Conservation (phyloP, 169 alveolate species). For the Plasmodium coatneyi region DNA sequence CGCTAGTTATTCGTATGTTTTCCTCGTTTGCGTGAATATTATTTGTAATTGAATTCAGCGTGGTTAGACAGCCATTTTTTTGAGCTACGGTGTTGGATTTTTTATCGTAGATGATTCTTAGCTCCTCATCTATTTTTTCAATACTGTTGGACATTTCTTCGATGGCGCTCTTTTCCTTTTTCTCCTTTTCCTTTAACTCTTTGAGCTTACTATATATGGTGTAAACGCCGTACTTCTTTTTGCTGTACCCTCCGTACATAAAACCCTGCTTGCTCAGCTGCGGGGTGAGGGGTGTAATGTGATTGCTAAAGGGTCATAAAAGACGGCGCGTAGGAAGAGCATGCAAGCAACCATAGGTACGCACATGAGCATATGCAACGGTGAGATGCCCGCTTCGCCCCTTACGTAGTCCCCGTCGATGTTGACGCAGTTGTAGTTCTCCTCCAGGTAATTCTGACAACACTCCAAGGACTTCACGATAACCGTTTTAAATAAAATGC, state of each 20-base stretch:
- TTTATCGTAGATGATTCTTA: conserved; percentile 36
- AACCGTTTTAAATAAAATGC: conserved; percentile 63
- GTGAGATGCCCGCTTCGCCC: not conserved
- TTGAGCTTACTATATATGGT: conserved; percentile 54
- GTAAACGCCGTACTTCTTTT: conserved; percentile 67
- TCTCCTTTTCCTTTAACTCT: conserved; percentile 61
- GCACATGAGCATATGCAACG: not conserved
- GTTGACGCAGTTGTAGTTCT: conserved; percentile 59
- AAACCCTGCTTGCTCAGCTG: conserved; percentile 76
- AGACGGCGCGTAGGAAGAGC: not conserved
- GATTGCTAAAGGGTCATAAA: not conserved
- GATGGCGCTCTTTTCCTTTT: conserved; percentile 38
- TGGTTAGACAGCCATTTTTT: conserved; percentile 64
- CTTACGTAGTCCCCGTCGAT: conserved; percentile 75
- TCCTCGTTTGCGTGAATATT: conserved; percentile 50
- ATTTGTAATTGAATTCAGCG: conserved; percentile 56
- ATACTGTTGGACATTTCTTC: conserved; percentile 37
- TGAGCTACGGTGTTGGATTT: conserved; percentile 42
- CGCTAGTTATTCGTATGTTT: conserved; percentile 36
- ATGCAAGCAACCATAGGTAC: not conserved
- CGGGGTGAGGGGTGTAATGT: not conserved
- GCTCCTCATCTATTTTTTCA: conserved; percentile 63
- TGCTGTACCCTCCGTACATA: conserved; percentile 62
- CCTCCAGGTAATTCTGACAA: conserved; percentile 61
- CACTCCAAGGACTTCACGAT: conserved; percentile 68